Base-by-base conservation (phyloP, 108 stramenopile genomes). In the Stephanodiscus triporus region DNA sequence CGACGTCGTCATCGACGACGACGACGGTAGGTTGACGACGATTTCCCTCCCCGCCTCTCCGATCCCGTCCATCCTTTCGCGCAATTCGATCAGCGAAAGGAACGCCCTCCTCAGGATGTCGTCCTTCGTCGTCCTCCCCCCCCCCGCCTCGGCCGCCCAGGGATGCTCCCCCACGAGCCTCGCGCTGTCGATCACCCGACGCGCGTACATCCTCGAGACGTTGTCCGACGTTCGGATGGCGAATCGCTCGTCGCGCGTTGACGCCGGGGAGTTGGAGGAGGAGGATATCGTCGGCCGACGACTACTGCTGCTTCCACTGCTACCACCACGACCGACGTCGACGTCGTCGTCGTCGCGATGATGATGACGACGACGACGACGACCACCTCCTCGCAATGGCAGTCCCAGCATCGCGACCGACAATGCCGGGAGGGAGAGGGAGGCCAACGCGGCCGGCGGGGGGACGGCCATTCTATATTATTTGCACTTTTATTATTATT, bases 121-220 rank as follows among this genome's bases (percentile, higher is more conserved):
- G 6, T 40, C 26, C 48, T 40, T 34, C 32, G 32, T 34, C 32
- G 32, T 34, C 19, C n/a, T 49, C 48, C 48, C 48, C 16, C 48
- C 6, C 48, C 48, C n/a, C 19, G 6, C 16, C 48, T 6, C 32
- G 2, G 5, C 5, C 32, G 4, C 32, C 32, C 32, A 22, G 8
- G 53, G 23, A 54, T 62, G 54, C 32, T 77, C 68, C 56, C 76
- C 51, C 34, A 70, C 76, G 56, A 68, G 26, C 29, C 54, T 23
- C n/a, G 63, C 53, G 32, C 42, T 47, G 38, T 88, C 86, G 58
- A 92, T 47, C 30, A 89, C 75, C 2, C 88, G 77, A 36, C 91
- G 88, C 13, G 88, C 91, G 57, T 92, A 89, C 32, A 92, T 68
- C 47, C 91, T 66, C 26, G 86, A 68, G 63, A 81, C 84, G 61